phyloP scores from a whole-genome alignment of 1,139 yeast genomes.

The Yamadazyma siamensis region DNA sequence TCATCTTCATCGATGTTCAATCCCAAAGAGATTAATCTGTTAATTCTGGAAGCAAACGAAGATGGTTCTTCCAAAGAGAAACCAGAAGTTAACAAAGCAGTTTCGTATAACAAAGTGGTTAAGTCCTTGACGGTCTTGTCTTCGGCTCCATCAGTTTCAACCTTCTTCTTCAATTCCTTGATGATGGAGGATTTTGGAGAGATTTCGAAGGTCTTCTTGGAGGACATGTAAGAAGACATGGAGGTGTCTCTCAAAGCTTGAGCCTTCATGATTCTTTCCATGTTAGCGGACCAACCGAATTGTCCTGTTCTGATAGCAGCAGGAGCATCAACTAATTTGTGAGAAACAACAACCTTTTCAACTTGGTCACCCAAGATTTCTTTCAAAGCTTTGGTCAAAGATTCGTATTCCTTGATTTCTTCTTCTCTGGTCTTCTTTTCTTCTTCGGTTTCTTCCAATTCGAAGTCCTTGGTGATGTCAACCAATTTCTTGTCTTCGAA shows the following conservation, averaged over 20 bases:
- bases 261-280: slow-evolving; percentile 99
- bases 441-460: slow-evolving; percentile 97
- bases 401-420: slow-evolving; percentile 89
- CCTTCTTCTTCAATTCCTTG: slow-evolving; percentile 93
- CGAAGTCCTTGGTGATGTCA: slow-evolving; percentile 98
- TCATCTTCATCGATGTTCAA: slow-evolving; percentile 94
- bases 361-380: slow-evolving; percentile 97
- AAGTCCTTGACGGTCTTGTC: slow-evolving; percentile 98
- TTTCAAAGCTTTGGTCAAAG: slow-evolving; percentile 92
- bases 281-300: slow-evolving; percentile 99
- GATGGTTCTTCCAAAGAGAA: slow-evolving; percentile 98
- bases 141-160: slow-evolving; percentile 94
- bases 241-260: slow-evolving; percentile 99
- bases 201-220: slow-evolving; percentile 98
- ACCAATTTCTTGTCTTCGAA: slow-evolving; percentile 99
- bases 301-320: slow-evolving; percentile 99
- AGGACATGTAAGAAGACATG: slow-evolving; percentile 99
- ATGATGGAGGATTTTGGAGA: slow-evolving; percentile 96
- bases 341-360: slow-evolving; percentile 98
- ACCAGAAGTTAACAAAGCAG: slow-evolving; percentile 98
- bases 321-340: slow-evolving; percentile 97
- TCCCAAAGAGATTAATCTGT: slow-evolving; percentile 97
- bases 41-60: slow-evolving; percentile 95
- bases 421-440: slow-evolving; percentile 93
- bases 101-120: slow-evolving; percentile 93